Evolutionary conservation across 2,329 filamentous ascomycete genomes (phyloP), one percentile per base, ranked within the genome.

Genomic region (Beauveria varroae): DNA sequence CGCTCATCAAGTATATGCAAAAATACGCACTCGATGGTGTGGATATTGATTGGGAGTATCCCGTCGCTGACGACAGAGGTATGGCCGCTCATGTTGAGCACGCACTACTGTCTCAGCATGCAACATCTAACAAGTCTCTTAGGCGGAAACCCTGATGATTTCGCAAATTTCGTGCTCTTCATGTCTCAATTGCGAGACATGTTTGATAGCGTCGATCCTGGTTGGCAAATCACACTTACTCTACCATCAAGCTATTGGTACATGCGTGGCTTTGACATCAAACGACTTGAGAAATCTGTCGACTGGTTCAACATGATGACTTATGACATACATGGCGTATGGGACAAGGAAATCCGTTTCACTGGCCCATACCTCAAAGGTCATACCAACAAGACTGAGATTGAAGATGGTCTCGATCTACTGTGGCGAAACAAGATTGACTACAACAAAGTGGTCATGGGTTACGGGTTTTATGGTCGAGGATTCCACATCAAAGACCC

Each of bases 281-380:
- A 51, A 1, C 34, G 47, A 2, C 47, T 72, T 1, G 30, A 68
- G 60, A 34, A 43, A 6, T 55, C 65, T 14, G 68, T 76, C 5
- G 73, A 79, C 61, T 78, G 68, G 64, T 73, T 78, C 64, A 80
- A 78, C 61, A 43, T 80, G n/a, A 76, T 80, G 70, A 70, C 70
- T 0, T 80, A 80, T 62, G 76, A 81, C 62, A 62, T 80, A 0
- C 76, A 78, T 59, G 75, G 75, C 0, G 57, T 66, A 3, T 76
- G 73, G 72, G 73, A 76, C 59, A 12, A 53, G 9, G 22, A 56
- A 2, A 66, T 66, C 57, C 43, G 61, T 63, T 72, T 26, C 26
- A 67, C 65, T 12, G 73, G 73, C 1, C 47, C 66, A 1, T 65
- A 66, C 14, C 65, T 76, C n/a, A 65, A 69, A 20, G 64, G 68